Conservation (phyloP, 2,329 filamentous ascomycete genomes). For the Phyllosticta citrichinensis region DNA sequence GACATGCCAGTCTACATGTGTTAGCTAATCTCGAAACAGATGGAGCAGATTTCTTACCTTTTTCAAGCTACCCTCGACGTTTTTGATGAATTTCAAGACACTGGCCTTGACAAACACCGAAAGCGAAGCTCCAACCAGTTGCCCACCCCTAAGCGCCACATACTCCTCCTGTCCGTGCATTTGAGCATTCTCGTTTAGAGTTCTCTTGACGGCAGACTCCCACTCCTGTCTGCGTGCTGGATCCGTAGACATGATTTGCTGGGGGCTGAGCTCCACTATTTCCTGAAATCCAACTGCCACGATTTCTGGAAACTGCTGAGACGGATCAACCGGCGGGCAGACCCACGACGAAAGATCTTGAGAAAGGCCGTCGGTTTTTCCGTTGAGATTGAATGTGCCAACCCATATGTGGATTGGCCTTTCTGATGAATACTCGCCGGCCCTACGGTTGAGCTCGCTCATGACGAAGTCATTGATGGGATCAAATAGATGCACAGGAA, state of each 20-base stretch:
- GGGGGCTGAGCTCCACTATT: slow-evolving; percentile 93
- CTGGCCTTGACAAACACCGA: slow-evolving; percentile 83
- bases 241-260: slow-evolving; percentile 98
- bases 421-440: slow-evolving; percentile 62
- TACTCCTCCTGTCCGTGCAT: slow-evolving; percentile 64
- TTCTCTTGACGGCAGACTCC: slow-evolving; percentile 71
- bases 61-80: slow-evolving; percentile 92
- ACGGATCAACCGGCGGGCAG: slow-evolving; percentile 52
- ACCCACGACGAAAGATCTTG: slow-evolving; percentile 82
- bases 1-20: slow-evolving; percentile 65
- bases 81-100: slow-evolving; percentile 73
- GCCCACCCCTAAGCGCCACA: slow-evolving; percentile 79
- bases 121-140: slow-evolving; percentile 86
- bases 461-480: slow-evolving; percentile 88
- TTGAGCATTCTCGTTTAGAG: slow-evolving; percentile 62
- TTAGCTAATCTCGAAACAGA: slow-evolving; percentile 9
- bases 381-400: slow-evolving; percentile 93
- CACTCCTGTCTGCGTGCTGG: slow-evolving; percentile 74
- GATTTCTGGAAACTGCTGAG: slow-evolving; percentile 65
- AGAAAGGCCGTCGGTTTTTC: slow-evolving; percentile 65
- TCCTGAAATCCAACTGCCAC: slow-evolving; percentile 92
- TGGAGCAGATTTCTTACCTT: slow-evolving; percentile 43
- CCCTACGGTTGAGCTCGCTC: slow-evolving; percentile 59
- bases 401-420: slow-evolving; percentile 70
- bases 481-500: slow-evolving; percentile 77